Base-by-base conservation (phyloP, 805 yeast genomes). In the Ogataea zsoltii region DNA sequence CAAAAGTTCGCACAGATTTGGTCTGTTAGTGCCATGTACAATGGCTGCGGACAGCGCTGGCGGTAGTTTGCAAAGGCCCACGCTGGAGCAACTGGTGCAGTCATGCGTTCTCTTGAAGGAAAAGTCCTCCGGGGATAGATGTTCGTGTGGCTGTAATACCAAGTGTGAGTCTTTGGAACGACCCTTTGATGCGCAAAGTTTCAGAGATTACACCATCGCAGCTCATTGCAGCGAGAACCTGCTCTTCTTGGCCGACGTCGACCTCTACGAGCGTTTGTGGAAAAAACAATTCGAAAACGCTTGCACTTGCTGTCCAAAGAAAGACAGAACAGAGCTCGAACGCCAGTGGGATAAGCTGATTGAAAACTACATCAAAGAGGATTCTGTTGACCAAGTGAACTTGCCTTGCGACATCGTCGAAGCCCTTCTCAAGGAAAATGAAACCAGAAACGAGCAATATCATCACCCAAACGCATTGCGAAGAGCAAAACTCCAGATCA, bases 311-410 rank as follows among this genome's bases (percentile, higher is more conserved):
- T 11, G 31, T 28, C 13, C 9, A 5, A 21, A 21, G 25, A 9
- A 21, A 21, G 9, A 21, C 25, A 21, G 9, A 21, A 21, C 25
- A 21, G 25, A 19, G 7, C 28, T 50, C 10, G 33, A 33, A 2
- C 23, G 36, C n/a, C 25, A 30, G 13, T 60, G 63, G 61, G 35
- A 25, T 6, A 29, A 55, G 42, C 71, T 79, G 33, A 58, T 79
- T 14, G 48, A 55, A 17, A 60, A 54, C n/a, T 79, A 70, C 54
- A 68, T 79, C 32, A 45, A 51, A 11, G 65, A 63, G 12, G 68
- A 75, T 44, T 66, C 83, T 1, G 70, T 72, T 2, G 66, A 65
- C 33, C 81, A 79, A 56, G 68, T 79, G 47, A 79, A 79, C 57
- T 50, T 79, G 18, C 74, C 81, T 0, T 56, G 66, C 47, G 63